A percentile compares a stretch with the other conserved stretches of the same genome.
Conservation (phyloP, 495 filamentous ascomycete genomes). For the Endocarpon pusillum region DNA sequence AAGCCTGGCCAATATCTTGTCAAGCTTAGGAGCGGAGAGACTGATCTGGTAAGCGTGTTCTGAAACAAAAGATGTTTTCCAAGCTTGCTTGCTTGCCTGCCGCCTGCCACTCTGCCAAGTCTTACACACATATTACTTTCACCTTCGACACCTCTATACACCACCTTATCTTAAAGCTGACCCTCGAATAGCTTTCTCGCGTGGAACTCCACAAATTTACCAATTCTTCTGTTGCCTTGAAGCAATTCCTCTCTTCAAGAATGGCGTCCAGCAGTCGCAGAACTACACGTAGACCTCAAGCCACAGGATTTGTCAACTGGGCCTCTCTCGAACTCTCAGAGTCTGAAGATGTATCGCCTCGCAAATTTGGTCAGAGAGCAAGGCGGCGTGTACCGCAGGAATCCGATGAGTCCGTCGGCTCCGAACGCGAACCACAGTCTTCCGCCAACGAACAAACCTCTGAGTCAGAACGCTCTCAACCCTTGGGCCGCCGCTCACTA, state of each 20-base stretch:
- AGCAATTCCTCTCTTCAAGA: slow-evolving; percentile 8
- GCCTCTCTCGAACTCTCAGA: neutral
- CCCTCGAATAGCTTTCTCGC: neutral
- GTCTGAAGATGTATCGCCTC: slow-evolving; percentile 3
- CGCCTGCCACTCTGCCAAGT: neutral
- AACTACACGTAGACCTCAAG: neutral
- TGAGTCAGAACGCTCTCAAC: too few relatives aligned
- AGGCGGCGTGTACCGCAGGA: too few relatives aligned
- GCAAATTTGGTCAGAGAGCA: too few relatives aligned
- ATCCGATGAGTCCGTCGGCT: too few relatives aligned
- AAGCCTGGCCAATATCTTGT: slow-evolving; percentile 19
- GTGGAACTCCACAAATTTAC: slow-evolving; percentile 14
- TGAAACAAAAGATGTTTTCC: too few relatives aligned
- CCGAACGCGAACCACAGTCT: too few relatives aligned
- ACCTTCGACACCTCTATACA: too few relatives aligned
- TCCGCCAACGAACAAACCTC: too few relatives aligned
- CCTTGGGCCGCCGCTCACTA: too few relatives aligned
- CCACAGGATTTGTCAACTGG: slow-evolving; percentile 1
- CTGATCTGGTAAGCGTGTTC: slow-evolving; percentile 24
- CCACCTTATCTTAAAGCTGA: slow-evolving; percentile 8
- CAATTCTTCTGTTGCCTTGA: slow-evolving; percentile 19
- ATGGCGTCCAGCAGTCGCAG: neutral
- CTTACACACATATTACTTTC: slow-evolving; percentile 7
- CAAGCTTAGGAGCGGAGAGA: slow-evolving; percentile 28
- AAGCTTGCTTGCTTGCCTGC: neutral